Percentiles rank a stretch among this genome's conserved stretches.
Evolutionary conservation across 441 rosid species (phyloP).

Genomic region (Dalechampia spathulata): DNA sequence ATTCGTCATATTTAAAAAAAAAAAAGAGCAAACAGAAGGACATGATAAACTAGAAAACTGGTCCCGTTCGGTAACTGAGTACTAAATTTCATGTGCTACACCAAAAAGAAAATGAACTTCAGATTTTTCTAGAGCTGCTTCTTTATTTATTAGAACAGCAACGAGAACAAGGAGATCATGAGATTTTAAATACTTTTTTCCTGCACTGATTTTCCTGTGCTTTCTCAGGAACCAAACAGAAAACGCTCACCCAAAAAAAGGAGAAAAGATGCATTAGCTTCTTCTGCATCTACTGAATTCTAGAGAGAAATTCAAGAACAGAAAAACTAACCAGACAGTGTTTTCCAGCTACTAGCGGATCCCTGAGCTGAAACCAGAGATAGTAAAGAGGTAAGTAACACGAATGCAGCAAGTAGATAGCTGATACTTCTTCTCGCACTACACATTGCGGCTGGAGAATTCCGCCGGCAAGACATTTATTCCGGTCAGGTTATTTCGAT

Average conservation of each 20-base stretch:
- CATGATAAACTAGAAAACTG: too few species aligned
- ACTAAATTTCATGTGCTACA: too few species aligned
- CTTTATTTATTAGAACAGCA: too few species aligned
- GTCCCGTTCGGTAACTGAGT: too few species aligned
- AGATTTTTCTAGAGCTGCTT: too few species aligned
- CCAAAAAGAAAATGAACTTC: too few species aligned
- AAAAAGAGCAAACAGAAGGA: background rate
- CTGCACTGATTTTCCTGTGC: background rate
- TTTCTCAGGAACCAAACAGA: conserved; percentile 14
- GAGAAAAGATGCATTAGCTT: background rate
- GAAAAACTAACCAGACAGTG: conserved; percentile 41
- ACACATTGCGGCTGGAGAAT: conserved; percentile 40
- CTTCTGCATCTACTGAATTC: background rate
- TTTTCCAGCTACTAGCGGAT: conserved; percentile 49
- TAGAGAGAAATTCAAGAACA: background rate
- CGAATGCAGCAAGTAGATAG: background rate
- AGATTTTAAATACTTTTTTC: too few species aligned
- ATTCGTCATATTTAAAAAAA: too few species aligned
- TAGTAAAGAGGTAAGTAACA: conserved; percentile 4
- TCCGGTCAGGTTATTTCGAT: conserved; percentile 19
- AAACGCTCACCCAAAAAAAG: background rate
- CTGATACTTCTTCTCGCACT: conserved; percentile 7
- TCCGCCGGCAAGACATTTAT: conserved; percentile 20
- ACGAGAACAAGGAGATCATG: too few species aligned
- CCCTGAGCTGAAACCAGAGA: conserved; percentile 54